Percentiles rank a stretch among this genome's conserved stretches.
Conservation (phyloP, 2,329 filamentous ascomycete species). For the Cladosporium sp. region DNA sequence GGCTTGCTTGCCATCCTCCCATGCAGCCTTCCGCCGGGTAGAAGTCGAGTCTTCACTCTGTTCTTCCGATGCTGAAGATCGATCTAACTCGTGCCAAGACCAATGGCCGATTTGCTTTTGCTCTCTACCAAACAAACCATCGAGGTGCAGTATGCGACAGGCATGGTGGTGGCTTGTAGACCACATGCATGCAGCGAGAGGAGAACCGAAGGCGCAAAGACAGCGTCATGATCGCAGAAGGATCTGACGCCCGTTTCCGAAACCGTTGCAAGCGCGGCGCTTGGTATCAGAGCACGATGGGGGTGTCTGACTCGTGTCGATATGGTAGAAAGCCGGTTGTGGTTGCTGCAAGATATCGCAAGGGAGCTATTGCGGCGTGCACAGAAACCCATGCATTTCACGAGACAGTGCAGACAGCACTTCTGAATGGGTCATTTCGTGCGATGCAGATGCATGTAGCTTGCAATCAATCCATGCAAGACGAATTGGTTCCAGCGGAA, state of each 20-base stretch:
- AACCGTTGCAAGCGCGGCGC: conserved; percentile 5
- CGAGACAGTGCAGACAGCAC: neutral
- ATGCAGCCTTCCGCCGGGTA: neutral
- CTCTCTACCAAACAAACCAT: neutral
- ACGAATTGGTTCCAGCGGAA: neutral
- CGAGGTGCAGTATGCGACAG: neutral
- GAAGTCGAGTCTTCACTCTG: neutral
- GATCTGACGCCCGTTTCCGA: neutral
- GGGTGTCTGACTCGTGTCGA: neutral
- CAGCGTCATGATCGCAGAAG: neutral
- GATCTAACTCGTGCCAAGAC: neutral
- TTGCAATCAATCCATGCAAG: neutral
- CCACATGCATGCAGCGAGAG: neutral
- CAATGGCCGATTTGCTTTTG: neutral
- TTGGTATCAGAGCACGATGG: neutral
- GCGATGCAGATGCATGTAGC: neutral
- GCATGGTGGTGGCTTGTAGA: neutral
- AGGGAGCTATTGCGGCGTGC: no score
- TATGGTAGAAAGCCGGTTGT: neutral
- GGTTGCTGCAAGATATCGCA: neutral
- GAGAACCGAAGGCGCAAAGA: neutral
- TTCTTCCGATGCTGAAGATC: neutral
- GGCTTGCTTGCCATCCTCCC: neutral
- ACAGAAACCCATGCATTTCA: neutral
- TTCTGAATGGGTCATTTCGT: neutral